Evolutionary conservation across 1,284 basidiomycete species (phyloP).

Genomic region (Pyrrhoderma noxium): DNA sequence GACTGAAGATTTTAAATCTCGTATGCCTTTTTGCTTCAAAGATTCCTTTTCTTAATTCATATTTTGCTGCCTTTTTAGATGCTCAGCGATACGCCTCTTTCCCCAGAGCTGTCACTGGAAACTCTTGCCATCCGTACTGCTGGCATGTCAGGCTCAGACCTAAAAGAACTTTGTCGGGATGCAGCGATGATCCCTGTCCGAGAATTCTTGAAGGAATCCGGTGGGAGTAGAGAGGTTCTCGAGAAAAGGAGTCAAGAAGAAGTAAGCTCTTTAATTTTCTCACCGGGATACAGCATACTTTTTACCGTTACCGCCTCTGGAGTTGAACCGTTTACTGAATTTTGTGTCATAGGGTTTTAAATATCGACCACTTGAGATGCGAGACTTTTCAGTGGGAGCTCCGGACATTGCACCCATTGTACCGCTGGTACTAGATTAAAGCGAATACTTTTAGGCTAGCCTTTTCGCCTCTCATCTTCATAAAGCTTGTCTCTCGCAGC

Average conservation of each 20-base stretch:
- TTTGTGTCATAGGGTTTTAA: slow-evolving; percentile 54
- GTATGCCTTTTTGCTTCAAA: slow-evolving; percentile 38
- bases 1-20: slow-evolving; percentile 82
- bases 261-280: slow-evolving; percentile 30
- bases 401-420: no score
- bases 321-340: no score
- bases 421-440: no score
- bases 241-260: slow-evolving; percentile 43
- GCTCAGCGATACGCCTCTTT: slow-evolving; percentile 71
- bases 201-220: slow-evolving; percentile 70
- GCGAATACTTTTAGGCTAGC: no score
- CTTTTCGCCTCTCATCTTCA: no score
- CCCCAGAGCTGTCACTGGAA: slow-evolving; percentile 57
- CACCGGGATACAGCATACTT: no score
- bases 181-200: slow-evolving; percentile 89
- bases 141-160: slow-evolving; percentile 85
- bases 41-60: neutral
- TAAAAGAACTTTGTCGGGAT: slow-evolving; percentile 91
- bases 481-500: no score
- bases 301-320: no score
- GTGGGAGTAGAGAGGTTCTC: slow-evolving; percentile 44
- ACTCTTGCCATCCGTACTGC: slow-evolving; percentile 68
- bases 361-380: slow-evolving; percentile 59
- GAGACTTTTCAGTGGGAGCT: slow-evolving; percentile 58
- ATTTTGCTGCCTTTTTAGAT: slow-evolving; percentile 45